These are phyloP conservation scores for Magnusiomyces fungicola DNA, from an alignment of 1,139 yeast species.

Conservation along the genomic window DNA sequence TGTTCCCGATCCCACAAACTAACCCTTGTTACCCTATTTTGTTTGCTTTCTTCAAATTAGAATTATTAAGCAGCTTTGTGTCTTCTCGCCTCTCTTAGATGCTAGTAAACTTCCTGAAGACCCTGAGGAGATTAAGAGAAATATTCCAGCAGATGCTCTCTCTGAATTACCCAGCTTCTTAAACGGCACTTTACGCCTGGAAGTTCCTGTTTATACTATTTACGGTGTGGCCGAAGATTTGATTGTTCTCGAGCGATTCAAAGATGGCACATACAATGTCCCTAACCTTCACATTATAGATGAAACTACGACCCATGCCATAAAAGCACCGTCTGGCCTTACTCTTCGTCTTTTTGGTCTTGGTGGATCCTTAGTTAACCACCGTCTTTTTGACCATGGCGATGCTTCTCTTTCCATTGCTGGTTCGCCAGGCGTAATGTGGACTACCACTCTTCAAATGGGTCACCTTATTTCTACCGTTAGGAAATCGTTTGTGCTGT, in stretches of 20 bases:
- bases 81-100: slow-evolving; percentile 55
- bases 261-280: slow-evolving; percentile 44
- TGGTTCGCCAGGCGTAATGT: slow-evolving; percentile 68
- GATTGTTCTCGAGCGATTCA: slow-evolving; percentile 52
- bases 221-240: slow-evolving; percentile 76
- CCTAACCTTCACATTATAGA: slow-evolving; percentile 57
- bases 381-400: slow-evolving; percentile 66
- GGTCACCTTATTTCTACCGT: slow-evolving; percentile 53
- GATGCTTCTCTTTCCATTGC: slow-evolving; percentile 39
- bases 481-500: slow-evolving; percentile 34
- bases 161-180: slow-evolving; percentile 51
- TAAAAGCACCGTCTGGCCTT: slow-evolving; percentile 37
- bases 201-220: slow-evolving; percentile 66
- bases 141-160: slow-evolving; percentile 35
- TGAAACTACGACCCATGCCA: slow-evolving; percentile 39
- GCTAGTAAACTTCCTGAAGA: slow-evolving; percentile 37
- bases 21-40: background rate
- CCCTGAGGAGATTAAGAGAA: slow-evolving; percentile 36
- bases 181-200: slow-evolving; percentile 40
- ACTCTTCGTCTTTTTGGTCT: slow-evolving; percentile 56
- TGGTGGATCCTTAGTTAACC: slow-evolving; percentile 65
- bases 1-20: background rate
- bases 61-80: slow-evolving; percentile 53
- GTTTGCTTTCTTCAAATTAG: slow-evolving; percentile 10
- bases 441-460: slow-evolving; percentile 67